Evolutionary conservation across 2,329 filamentous ascomycete genomes (phyloP), one percentile per base, ranked within the genome.

Genomic region (Penicillium sp.): DNA sequence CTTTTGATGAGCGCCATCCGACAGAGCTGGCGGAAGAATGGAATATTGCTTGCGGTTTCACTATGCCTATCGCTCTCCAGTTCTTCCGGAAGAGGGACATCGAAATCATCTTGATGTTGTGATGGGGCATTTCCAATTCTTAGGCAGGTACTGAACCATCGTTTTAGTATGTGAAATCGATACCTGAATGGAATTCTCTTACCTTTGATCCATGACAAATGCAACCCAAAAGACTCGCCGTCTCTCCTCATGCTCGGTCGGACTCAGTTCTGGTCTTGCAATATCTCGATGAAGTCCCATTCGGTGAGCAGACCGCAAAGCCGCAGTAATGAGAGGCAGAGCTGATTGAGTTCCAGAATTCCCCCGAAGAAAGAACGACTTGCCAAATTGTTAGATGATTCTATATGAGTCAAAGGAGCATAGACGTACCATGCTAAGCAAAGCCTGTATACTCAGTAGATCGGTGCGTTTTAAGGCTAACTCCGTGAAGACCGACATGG

Each of bases 381-480:
- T 30, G 12, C 28, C 1, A 17, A 33, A 17, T 22, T 30, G 26
- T 61, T 49, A 61, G 49, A 35, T 12, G 16, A 6, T 33, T 22
- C 5, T 22, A 30, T 37, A 25, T 7, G 3, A 14, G 9, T 14
- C 22, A 22, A 22, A 16, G 37, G 2, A 14, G 19, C 9, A 50
- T 8, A 45, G 16, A 50, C 72, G 60, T 69, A 82, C 82, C 88
- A 97, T 96, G 54, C 91, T 92, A 14, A 97, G 79, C 45, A 97
- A 80, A 25, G 91, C 93, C 73, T 97, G 93, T 3, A 97, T 90
- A 66, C 91, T 96, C 30, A 97, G 78, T 16, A 97, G 79, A 73
- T 97, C 93, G 6, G 91, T 96, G 67, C 96, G 96, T 45, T 91
- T 89, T 84, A 97, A 89, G 1, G 90, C 90, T 57, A 97, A 77